These are phyloP conservation scores for Aspergillus ellipticus DNA, from an alignment of 495 filamentous ascomycete species.

Conservation along the genomic window DNA sequence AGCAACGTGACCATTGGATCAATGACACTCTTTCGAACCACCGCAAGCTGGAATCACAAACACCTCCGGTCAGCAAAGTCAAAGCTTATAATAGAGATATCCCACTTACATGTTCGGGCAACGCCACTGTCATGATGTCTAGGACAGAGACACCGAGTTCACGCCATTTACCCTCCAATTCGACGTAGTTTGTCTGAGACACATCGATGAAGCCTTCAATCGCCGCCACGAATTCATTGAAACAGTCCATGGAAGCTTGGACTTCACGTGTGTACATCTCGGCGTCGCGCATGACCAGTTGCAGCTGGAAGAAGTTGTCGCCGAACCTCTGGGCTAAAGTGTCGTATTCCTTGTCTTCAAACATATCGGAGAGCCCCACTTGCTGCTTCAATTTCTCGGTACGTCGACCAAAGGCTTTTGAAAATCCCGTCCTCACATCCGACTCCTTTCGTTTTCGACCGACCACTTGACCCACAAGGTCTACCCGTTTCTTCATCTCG, in stretches of 20 bases:
- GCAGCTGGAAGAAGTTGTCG: slow-evolving; percentile 83
- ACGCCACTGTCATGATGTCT: slow-evolving; percentile 70
- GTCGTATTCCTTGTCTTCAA: slow-evolving; percentile 77
- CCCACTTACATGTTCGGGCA: slow-evolving; percentile 80
- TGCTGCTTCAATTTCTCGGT: slow-evolving; percentile 74
- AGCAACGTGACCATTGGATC: slow-evolving; percentile 82
- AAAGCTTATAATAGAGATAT: slow-evolving; percentile 2
- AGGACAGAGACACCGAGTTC: slow-evolving; percentile 75
- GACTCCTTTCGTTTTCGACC: slow-evolving; percentile 85
- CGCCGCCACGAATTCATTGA: slow-evolving; percentile 63
- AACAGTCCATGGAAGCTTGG: slow-evolving; percentile 65
- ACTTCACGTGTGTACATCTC: slow-evolving; percentile 77
- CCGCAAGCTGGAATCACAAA: slow-evolving; percentile 51
- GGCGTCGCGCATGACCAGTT: slow-evolving; percentile 86
- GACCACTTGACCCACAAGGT: slow-evolving; percentile 84
- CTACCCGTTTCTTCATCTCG: slow-evolving; percentile 84
- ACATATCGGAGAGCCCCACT: slow-evolving; percentile 58
- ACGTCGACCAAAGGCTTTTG: slow-evolving; percentile 81
- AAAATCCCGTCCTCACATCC: slow-evolving; percentile 75
- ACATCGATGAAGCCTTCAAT: slow-evolving; percentile 65
- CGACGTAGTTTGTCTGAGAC: slow-evolving; percentile 60
- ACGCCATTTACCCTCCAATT: slow-evolving; percentile 89
- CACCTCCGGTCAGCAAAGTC: background rate
- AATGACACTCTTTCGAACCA: slow-evolving; percentile 77
- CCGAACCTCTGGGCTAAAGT: slow-evolving; percentile 72